These are phyloP conservation scores for Cryptomeria japonica DNA, from an alignment of 75 land plant species.

Conservation along the genomic window DNA sequence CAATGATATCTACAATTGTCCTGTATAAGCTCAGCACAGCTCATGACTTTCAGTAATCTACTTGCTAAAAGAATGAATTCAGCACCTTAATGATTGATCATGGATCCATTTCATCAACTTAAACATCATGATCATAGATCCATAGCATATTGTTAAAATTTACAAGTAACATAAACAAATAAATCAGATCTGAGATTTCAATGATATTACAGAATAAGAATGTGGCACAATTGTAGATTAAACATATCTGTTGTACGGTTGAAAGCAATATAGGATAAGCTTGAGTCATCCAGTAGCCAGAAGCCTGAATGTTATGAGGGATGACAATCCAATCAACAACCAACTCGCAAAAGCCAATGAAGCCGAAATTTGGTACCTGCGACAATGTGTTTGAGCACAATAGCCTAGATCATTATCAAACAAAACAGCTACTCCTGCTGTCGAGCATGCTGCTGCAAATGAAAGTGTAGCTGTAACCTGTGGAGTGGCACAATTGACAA, in stretches of 20 bases:
- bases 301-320: constrained; percentile 68
- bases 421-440: constrained; percentile 62
- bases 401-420: constrained; percentile 53
- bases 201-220: not conserved
- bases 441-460: constrained; percentile 53
- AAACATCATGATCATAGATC: not conserved
- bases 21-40: not conserved
- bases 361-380: constrained; percentile 51
- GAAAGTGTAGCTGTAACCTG: constrained; percentile 49
- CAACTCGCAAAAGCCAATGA: constrained; percentile 64
- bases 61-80: not conserved
- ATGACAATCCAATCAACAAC: constrained; percentile 52
- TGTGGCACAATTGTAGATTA: not conserved
- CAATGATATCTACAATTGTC: not conserved
- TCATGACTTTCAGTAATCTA: not conserved
- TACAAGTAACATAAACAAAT: not conserved
- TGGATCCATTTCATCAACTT: not conserved
- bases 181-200: not conserved
- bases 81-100: not conserved
- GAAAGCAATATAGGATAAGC: not conserved
- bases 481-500: not conserved
- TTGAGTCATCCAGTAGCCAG: constrained; percentile 32
- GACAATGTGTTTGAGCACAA: constrained; percentile 44
- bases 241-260: not conserved
- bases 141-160: not conserved